Evolutionary conservation across 1,284 basidiomycete genomes (phyloP), one percentile per base, ranked within the genome.

Genomic region (Ceratobasidium theobromae): DNA sequence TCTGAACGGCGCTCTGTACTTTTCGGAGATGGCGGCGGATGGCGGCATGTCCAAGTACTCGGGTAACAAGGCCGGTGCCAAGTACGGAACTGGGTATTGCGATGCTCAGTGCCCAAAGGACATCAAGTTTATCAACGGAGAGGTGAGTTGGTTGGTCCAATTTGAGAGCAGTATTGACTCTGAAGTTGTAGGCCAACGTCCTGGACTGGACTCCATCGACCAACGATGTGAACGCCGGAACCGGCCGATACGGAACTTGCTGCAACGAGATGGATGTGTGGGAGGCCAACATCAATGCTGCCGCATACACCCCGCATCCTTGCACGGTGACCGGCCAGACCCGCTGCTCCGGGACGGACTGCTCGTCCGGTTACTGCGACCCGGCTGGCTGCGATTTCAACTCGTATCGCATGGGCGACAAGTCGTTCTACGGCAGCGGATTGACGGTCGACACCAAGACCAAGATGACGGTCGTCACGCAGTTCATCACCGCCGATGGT

Each of bases 1-100:
- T 72, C 76, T 84, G 70, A 84, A 83, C 75, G 82, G 81, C 64
- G 82, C 82, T 5, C 72, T 81, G 28, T 81, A 81, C 76, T 81
- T 82, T 74, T 74, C 75, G 4, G 75, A 79, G 72, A 82, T 85
- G 83, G 79, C 80, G 67, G 77, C 78, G 12, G 83, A 85, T 72
- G 84, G 84, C 75, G 84, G 84, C 55, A 65, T 79, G 69, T 70
- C 79, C 51, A 77, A 77, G 68, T 81, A 75, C 75, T 69, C 82
- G 16, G 77, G 70, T 72, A 85, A 85, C 79, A 82, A 79, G 77
- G 82, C 82, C 64, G 82, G 82, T 70, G 81, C 82, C 68, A 80
- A 79, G 72, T 84, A 81, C 74, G 82, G 82, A 60, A 84, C 82
- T 54, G 82, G 82, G 5, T 83, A 84, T 75, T 84, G 82, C 72